Evolutionary conservation across 805 yeast genomes (phyloP), one percentile per base, ranked within the genome.

Genomic region (Sungouiozyma intestinalis): DNA sequence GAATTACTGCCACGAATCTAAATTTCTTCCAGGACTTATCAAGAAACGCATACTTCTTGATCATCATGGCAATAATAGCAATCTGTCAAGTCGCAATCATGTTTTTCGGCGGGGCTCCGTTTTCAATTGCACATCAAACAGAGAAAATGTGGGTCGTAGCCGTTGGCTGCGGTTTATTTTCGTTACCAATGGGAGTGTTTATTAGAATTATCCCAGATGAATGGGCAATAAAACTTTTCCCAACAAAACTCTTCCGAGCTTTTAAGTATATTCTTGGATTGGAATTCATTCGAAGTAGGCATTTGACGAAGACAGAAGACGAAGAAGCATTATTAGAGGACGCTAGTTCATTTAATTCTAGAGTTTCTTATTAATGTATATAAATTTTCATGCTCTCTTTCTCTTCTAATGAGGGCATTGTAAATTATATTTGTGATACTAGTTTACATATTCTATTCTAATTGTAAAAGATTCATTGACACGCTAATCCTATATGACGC

Each of bases 21-120:
- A 83, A 92, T 63, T 84, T 92, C 63, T 81, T 85, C 54, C 80
- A 77, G 50, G 90, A 90, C 50, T 67, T 94, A 45, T 76, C 76
- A 64, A 74, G 87, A 62, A 92, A 92, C 62, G 76, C 76, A 68
- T 87, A 85, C 62, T 92, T 92, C 64, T 64, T 87, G 37, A 67
- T 61, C 4, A 88, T 92, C 52, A 77, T 82, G 17, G 53, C 62
- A 2, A 68, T 92, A 38, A 87, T 92, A 62, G 92, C 80, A 24
- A 88, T 83, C 4, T 76, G 79, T 64, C 98, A 92, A 66, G 68
- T 87, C 3, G 62, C 90, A 41, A 90, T 92, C 53, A 92, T 92
- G 97, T 84, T 79, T 64, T 90, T 85, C 48, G 99, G 99, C 42
- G 98, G 99, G 43, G 84, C 90, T 35, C 96, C 98, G 0, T 92